Base-by-base conservation (phyloP, 1,284 basidiomycete genomes). In the Phenoliferia sp. region DNA sequence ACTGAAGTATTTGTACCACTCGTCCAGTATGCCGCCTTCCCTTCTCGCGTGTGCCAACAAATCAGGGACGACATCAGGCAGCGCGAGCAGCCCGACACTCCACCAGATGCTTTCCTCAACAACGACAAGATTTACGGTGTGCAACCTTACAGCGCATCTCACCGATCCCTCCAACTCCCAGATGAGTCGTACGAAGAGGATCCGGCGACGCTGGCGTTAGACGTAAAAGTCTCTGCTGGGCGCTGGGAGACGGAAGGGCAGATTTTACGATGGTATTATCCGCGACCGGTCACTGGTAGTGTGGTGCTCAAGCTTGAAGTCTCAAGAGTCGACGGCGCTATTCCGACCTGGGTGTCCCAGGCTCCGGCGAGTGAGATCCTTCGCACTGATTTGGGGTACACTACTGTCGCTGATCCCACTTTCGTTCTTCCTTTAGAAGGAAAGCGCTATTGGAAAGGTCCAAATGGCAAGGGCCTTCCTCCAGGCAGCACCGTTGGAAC, bases 211-310 rank as follows among this genome's bases (percentile, higher is more conserved):
- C 70, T 82, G 29, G 77, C 77, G 36, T 69, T 88, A 28, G 77
- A 80, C 33, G 82, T 87, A 12, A 77, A 81, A 16, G 85, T 88
- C 1, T 89, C 88, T 3, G 83, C 82, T 1, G 94, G 94, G 1
- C 77, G 82, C 48, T 91, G 85, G 82, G 83, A 83, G 68, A 80
- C 90, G 10, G 81, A 85, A 10, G 91, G 90, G 2, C 84, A 85
- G 80, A 84, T 80, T 44, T 78, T 98, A 63, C 83, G 83, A 72
- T 98, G 94, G 94, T 93, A 86, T 84, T 94, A 96, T 77, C 83
- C 84, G 35, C 83, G 87, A 0, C 90, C 90, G 1, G 69, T 74
- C 22, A 77, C 74, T 5, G 74, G 73, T 29, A 85, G 50, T 28
- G 64, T 67, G 39, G 63, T 39, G 33, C 48, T 66, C 66, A 73